Percentiles rank a stretch among this genome's conserved stretches.
phyloP scores from a whole-genome alignment of 495 filamentous ascomycete species.

The Xylaria palmicola region DNA sequence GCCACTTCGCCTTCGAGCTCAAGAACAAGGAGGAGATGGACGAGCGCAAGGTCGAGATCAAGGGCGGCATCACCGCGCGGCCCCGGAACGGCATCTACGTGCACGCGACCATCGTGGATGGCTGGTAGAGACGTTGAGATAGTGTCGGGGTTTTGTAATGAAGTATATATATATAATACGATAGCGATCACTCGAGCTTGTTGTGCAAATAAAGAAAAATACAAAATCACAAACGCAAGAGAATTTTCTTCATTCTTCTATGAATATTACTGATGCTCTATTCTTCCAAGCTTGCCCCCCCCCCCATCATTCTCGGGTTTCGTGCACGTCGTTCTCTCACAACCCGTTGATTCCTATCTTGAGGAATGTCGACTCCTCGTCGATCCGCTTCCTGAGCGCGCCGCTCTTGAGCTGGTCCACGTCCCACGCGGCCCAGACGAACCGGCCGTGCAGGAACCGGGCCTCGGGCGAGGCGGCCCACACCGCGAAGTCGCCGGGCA shows the following conservation, averaged over 20 bases:
- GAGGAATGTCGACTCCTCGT: slow-evolving; percentile 31
- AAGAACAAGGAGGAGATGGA: slow-evolving; percentile 53
- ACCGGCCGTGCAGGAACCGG: slow-evolving; percentile 52
- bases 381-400: slow-evolving; percentile 34
- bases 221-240: too few species aligned
- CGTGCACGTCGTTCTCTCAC: not conserved
- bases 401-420: slow-evolving; percentile 47
- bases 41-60: slow-evolving; percentile 58
- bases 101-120: slow-evolving; percentile 57
- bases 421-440: slow-evolving; percentile 53
- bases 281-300: too few species aligned
- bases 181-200: too few species aligned
- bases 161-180: slow-evolving; percentile 10
- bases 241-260: too few species aligned
- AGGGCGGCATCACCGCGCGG: slow-evolving; percentile 59
- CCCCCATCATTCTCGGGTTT: not conserved
- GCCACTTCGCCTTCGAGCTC: slow-evolving; percentile 66
- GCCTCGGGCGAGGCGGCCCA: slow-evolving; percentile 52
- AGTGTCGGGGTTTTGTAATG: not conserved
- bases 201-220: too few species aligned
- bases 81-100: slow-evolving; percentile 66
- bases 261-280: too few species aligned
- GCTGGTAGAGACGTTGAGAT: slow-evolving; percentile 59
- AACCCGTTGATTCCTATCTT: slow-evolving; percentile 28
- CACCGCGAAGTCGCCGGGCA: slow-evolving; percentile 49